Evolutionary conservation across 495 filamentous ascomycete genomes (phyloP), one percentile per base, ranked within the genome.

Genomic region (Podospora pseudopauciseta): DNA sequence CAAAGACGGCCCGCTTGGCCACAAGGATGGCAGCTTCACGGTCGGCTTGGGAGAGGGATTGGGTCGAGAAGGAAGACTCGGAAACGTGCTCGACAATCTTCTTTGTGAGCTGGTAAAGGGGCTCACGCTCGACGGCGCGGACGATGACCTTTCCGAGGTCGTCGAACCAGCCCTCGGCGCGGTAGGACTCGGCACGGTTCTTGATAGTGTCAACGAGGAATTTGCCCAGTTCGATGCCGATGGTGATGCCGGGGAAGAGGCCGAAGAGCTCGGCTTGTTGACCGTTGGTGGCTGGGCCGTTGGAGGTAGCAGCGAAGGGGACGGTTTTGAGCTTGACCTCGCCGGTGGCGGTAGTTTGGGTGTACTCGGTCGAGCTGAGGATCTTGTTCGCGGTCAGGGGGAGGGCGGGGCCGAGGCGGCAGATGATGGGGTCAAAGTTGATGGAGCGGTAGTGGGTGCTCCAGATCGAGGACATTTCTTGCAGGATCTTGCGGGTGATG

Each of bases 1-100:
- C 79, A 20, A 80, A 58, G 39, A 81, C 63, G 7, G 79, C 79
- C 28, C 79, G 75, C 65, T 80, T 68, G 56, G 53, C 65, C 7
- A 72, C 18, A 15, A 74, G 60, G 66, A 70, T 63, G 32, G 69
- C 60, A 26, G 67, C 71, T 26, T 67, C 55, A n/a, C 65, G 57
- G 19, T 66, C 44, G 53, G 65, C 59, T 19, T 44, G 18, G 55
- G 34, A 49, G 13, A 65, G 2, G 57, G 30, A 18, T 1, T 54
- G 58, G 27, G 59, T 39, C 7, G 58, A 7, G 30, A 32, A 32
- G 18, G 59, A 39, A 15, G 60, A 49, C 28, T 54, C 63, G 39
- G 64, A 13, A 7, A 32, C 4, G 30, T 32, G 30, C 26, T 65
- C 26, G 27, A 20, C 26, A 4, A 56, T 56, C 16, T 56, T 56